Evolutionary conservation across 2,329 filamentous ascomycete species (phyloP), one percentile per base, ranked within the genome.

Genomic region (Thielaviopsis punctulata): DNA sequence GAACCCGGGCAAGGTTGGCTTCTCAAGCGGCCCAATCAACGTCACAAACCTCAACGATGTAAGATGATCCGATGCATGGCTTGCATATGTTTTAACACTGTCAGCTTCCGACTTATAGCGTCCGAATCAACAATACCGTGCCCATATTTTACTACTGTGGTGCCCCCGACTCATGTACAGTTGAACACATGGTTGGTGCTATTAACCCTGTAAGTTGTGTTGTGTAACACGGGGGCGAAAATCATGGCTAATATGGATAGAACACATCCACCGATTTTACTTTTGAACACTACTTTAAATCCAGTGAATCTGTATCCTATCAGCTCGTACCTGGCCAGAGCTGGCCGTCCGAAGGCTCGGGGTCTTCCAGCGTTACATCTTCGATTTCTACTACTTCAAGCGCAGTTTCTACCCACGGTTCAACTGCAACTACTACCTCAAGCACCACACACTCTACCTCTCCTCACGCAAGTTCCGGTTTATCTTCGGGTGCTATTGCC

Each of bases 91-190:
- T 10, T 36, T 33, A 6, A 19, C 27, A 19, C 18, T 19, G 24
- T 19, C 18, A 71, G 68, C 66, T 63, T 18, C 72, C 71, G 19
- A 64, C 60, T 36, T 75, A 62, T 53, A 59, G 61, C 43, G 58
- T 73, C 22, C 58, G 56, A 19, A 67, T 85, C 53, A 82, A 83
- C 58, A 68, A 79, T 57, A 80, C 78, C 0, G 51, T 55, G 25
- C 80, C 82, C 0, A 73, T 80, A 15, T 84, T 81, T 62, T 84
- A 76, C 63, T 86, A 86, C 62, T 86, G 81, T 57, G 76, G 79
- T 0, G 82, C 82, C 0, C 72, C 77, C 0, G 73, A 69, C 0
- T 84, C 81, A 1, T 90, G 85, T 60, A 69, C 71, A 2, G 63
- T 66, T 2, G 73, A 81, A 44, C 72, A 76, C 21, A 90, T 90